Evolutionary conservation across 2,329 filamentous ascomycete species (phyloP).

Genomic region (Penicillium frequentans): DNA sequence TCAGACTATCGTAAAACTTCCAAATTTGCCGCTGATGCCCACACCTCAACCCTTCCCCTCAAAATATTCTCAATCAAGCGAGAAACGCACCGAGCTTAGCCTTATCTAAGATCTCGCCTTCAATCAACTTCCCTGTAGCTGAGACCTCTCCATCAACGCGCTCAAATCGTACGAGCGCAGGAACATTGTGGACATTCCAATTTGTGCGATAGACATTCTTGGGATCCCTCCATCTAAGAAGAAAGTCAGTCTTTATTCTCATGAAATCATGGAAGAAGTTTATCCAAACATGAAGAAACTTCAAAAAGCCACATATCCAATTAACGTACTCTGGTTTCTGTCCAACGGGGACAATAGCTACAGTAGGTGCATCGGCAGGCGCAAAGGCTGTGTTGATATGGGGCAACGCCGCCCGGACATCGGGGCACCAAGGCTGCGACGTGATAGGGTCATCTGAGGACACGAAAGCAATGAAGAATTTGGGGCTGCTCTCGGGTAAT

Average conservation of each 20-base stretch:
- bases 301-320: neutral
- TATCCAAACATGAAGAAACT: neutral
- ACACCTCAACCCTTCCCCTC: neutral
- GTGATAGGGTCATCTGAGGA: slow-evolving; percentile 38
- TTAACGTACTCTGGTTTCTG: slow-evolving; percentile 34
- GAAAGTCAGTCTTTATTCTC: neutral
- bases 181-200: slow-evolving; percentile 37
- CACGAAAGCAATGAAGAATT: slow-evolving; percentile 39
- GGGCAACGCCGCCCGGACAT: slow-evolving; percentile 40
- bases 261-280: neutral
- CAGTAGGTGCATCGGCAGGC: slow-evolving; percentile 17
- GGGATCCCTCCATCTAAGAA: slow-evolving; percentile 36
- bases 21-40: neutral
- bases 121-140: slow-evolving; percentile 33
- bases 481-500: slow-evolving; percentile 17
- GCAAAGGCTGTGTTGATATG: slow-evolving; percentile 33
- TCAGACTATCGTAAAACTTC: neutral
- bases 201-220: slow-evolving; percentile 36
- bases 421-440: slow-evolving; percentile 42
- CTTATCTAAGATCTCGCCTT: slow-evolving; percentile 33
- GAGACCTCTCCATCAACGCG: slow-evolving; percentile 28
- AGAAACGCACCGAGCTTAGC: slow-evolving; percentile 24
- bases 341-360: slow-evolving; percentile 38
- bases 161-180: slow-evolving; percentile 38
- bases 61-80: neutral